Percentiles rank a stretch among this genome's conserved stretches.
Conservation (phyloP, 2,329 filamentous ascomycete genomes). For the Botrytis fragariae region DNA sequence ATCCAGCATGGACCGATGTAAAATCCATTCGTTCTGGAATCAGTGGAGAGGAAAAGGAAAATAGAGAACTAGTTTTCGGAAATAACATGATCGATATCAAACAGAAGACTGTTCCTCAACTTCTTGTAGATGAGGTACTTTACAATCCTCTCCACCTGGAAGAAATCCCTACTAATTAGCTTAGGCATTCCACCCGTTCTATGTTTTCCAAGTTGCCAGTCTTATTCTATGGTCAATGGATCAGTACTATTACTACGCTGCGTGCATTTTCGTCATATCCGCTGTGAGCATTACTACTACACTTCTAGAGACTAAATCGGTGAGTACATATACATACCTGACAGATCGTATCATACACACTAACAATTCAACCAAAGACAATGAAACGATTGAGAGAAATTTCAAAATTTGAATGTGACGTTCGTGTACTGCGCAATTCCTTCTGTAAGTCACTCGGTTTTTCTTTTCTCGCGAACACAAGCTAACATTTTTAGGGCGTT, state of each 20-base stretch:
- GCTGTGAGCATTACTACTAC: conserved; percentile 88
- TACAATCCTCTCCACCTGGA: neutral
- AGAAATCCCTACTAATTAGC: conserved; percentile 42
- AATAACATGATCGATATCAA: conserved; percentile 89
- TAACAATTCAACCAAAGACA: conserved; percentile 50
- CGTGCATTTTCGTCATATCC: conserved; percentile 93
- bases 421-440: conserved; percentile 86
- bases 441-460: conserved; percentile 66
- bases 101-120: conserved; percentile 77
- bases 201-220: conserved; percentile 96
- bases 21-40: conserved; percentile 73
- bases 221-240: conserved; percentile 92
- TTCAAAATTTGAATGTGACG: conserved; percentile 91
- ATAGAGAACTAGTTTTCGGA: conserved; percentile 83
- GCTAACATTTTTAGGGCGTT: conserved; percentile 58
- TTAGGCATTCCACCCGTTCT: conserved; percentile 97
- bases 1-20: conserved; percentile 81
- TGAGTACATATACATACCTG: conserved; percentile 44
- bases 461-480: conserved; percentile 7
- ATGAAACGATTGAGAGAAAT: conserved; percentile 90
- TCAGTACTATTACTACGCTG: conserved; percentile 96
- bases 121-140: conserved; percentile 80
- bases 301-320: conserved; percentile 81
- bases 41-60: conserved; percentile 82
- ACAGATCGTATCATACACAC: conserved; percentile 8